Evolutionary conservation across 768 basidiomycete species (phyloP), one percentile per base, ranked within the genome.

Genomic region (Tulasnella sp.): DNA sequence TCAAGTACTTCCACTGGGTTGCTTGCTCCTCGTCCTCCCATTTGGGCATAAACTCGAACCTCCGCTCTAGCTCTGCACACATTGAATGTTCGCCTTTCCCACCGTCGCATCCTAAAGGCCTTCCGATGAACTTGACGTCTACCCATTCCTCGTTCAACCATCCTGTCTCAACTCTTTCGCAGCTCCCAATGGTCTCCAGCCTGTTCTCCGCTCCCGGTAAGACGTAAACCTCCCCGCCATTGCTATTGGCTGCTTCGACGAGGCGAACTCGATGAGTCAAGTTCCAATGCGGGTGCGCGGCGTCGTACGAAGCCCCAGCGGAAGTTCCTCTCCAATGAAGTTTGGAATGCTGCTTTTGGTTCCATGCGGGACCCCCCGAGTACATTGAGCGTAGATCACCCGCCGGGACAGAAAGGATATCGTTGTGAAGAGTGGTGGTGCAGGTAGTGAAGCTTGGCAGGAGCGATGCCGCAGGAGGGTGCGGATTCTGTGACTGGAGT

Each of bases 381-480:
- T 31, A 71, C 8, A 19, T 7, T 21, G 34, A 19, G 16, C 24
- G 24, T 10, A 12, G 18, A 4, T 40, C 48, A 24, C 71, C 38
- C 19, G 18, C 31, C 7, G 76, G 40, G 10, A 62, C 52, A 52
- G 58, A 56, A 12, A 48, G 88, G 68, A 92, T 89, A 81, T 92
- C 88, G 76, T 88, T 88, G 78, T 92, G 90, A 12, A 91, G 75
- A 2, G 84, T 76, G 0, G 90, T 89, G 0, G 87, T 84, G 79
- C 88, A 90, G 71, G 87, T 87, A 3, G 89, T 87, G 82, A 92
- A 91, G 38, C 88, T 86, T 0, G 90, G 91, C 0, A 89, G 82
- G 81, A 90, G 82, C 0, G 82, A 86, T 1, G 90, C 31, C 2
- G 21, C 71, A 38, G 40, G 71, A 4, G 19, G 19, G 18, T 24